phyloP scores from a whole-genome alignment of 2,329 filamentous ascomycete species.

The Colletotrichum ledebouriae region DNA sequence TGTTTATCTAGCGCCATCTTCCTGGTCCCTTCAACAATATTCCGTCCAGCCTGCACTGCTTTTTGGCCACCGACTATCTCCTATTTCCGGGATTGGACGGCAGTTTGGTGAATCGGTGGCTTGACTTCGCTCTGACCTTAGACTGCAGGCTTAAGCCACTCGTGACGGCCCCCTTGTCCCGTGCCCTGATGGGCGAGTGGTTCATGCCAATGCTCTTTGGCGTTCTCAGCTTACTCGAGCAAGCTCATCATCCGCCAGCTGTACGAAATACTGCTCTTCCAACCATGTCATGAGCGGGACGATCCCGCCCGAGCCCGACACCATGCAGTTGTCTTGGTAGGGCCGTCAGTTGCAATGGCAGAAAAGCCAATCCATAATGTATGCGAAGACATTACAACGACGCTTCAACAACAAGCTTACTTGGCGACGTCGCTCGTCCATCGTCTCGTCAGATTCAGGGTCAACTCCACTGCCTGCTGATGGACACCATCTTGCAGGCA shows the following conservation, averaged over 20 bases:
- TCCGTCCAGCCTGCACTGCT: conserved; percentile 7
- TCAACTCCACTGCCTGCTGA: conserved; percentile 10
- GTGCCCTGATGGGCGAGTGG: conserved; percentile 11
- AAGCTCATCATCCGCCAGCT: background rate
- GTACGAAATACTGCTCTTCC: conserved; percentile 11
- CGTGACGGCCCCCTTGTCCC: conserved; percentile 11
- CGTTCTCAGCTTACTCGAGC: conserved; percentile 20
- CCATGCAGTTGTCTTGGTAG: background rate
- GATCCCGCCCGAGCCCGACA: background rate
- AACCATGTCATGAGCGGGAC: background rate
- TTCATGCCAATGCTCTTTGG: conserved; percentile 12
- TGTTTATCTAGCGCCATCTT: background rate
- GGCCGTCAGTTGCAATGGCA: background rate
- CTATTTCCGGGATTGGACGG: conserved; percentile 14
- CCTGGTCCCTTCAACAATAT: background rate
- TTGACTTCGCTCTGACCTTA: conserved; percentile 13
- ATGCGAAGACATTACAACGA: background rate
- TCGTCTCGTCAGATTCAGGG: background rate
- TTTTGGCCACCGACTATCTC: conserved; percentile 17
- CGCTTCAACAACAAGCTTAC: conserved; percentile 18
- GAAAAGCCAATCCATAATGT: background rate
- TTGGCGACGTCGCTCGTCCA: background rate
- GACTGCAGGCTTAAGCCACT: conserved; percentile 15
- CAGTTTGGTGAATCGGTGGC: conserved; percentile 15
- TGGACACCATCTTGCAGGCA: background rate